Conservation (phyloP, 768 basidiomycete genomes). For the Xerocomellus amylosporus region DNA sequence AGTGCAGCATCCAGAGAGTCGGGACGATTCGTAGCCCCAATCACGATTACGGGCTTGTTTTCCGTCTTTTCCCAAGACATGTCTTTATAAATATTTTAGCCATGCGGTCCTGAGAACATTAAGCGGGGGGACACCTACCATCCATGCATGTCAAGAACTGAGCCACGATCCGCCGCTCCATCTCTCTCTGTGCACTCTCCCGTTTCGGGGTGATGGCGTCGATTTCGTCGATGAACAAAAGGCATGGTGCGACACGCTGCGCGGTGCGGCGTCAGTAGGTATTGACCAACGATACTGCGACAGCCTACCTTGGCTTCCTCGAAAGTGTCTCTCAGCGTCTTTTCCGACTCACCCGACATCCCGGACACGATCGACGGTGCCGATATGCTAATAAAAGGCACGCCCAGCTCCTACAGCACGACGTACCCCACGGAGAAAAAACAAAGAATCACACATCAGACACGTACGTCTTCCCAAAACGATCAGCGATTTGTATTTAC, state of each 20-base stretch:
- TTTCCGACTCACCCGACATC: constrained; percentile 98
- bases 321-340: constrained; percentile 92
- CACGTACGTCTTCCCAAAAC: not conserved
- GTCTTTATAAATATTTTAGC: constrained; percentile 52
- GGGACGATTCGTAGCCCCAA: constrained; percentile 94
- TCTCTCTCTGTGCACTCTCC: constrained; percentile 96
- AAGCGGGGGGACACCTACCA: constrained; percentile 49
- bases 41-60: constrained; percentile 89
- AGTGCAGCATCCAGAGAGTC: constrained; percentile 94
- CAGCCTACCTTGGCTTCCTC: constrained; percentile 86
- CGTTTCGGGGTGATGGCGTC: constrained; percentile 97
- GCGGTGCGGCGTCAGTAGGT: not conserved
- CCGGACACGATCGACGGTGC: constrained; percentile 96
- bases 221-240: constrained; percentile 97
- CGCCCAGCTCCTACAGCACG: constrained; percentile 69
- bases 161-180: constrained; percentile 96
- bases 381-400: constrained; percentile 92
- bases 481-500: constrained; percentile 43
- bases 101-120: not conserved
- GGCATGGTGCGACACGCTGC: constrained; percentile 85
- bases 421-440: not conserved
- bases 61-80: constrained; percentile 95
- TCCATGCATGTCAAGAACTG: constrained; percentile 99
- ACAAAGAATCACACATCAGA: not conserved
- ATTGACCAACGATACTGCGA: not conserved